Conservation (phyloP, 148 eudicot species). For the Talinum fruticosum region DNA sequence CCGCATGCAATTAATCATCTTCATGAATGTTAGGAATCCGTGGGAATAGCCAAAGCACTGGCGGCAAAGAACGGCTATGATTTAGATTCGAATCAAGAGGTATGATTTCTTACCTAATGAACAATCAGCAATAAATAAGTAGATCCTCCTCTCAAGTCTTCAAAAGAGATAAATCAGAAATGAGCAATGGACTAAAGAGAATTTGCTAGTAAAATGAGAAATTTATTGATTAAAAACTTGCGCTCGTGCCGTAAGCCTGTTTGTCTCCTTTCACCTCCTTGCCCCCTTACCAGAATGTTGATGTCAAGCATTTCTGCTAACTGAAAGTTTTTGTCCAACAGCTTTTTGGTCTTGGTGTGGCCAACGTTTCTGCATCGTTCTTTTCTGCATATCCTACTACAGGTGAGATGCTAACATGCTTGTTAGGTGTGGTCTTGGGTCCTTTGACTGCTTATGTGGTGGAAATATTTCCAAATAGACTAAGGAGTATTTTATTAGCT, state of each 20-base stretch:
- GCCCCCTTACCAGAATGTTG: not conserved
- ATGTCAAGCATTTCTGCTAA: not conserved
- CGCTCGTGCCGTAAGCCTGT: not conserved
- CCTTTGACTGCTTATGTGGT: not conserved
- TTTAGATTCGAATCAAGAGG: constrained; percentile 97
- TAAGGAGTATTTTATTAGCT: not conserved
- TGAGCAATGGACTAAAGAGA: not conserved
- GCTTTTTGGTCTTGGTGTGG: constrained; percentile 99
- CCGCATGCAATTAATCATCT: constrained; percentile 11
- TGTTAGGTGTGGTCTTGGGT: constrained; percentile 1
- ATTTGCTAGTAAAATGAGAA: not conserved
- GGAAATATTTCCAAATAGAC: not conserved
- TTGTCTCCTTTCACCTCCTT: not conserved
- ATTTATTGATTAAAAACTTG: not conserved
- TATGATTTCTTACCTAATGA: constrained; percentile 17
- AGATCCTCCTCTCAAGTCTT: not conserved
- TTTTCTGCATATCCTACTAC: constrained; percentile 89
- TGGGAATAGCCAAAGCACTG: constrained; percentile 98
- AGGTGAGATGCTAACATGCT: constrained; percentile 46
- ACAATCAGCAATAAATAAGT: not conserved
- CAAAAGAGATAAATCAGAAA: not conserved
- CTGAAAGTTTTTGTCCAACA: constrained; percentile 26
- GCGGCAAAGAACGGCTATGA: constrained; percentile 99
- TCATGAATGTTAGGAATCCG: constrained; percentile 71
- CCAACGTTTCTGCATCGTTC: constrained; percentile 83